Conservation (phyloP, 2,329 filamentous ascomycete genomes). For the Lizonia empirigonia region DNA sequence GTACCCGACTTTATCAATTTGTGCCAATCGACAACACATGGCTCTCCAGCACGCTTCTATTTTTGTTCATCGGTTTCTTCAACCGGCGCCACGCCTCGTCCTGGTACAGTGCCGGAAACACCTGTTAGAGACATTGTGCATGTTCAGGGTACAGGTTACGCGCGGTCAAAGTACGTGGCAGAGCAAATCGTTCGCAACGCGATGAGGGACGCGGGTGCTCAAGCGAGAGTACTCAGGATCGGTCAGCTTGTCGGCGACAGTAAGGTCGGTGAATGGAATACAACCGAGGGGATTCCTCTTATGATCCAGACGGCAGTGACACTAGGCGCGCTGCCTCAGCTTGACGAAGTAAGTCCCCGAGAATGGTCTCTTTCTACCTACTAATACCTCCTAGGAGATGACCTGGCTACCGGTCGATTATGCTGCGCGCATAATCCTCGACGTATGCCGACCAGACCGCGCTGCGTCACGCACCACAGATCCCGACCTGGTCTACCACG, state of each 20-base stretch:
- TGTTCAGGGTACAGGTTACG: constrained; percentile 60
- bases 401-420: constrained; percentile 54
- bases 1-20: constrained; percentile 53
- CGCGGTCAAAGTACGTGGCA: constrained; percentile 56
- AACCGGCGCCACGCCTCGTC: constrained; percentile 48
- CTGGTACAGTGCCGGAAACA: constrained; percentile 45
- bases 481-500: constrained; percentile 54
- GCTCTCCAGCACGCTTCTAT: constrained; percentile 48
- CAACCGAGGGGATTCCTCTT: constrained; percentile 57
- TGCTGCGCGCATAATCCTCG: constrained; percentile 46
- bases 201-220: constrained; percentile 12
- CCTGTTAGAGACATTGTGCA: constrained; percentile 44
- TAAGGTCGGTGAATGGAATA: constrained; percentile 55
- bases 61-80: constrained; percentile 56
- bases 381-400: constrained; percentile 18
- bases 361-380: neutral
- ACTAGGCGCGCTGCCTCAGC: constrained; percentile 53
- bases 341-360: constrained; percentile 46
- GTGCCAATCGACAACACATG: constrained; percentile 41
- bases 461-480: constrained; percentile 1
- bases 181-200: constrained; percentile 52
- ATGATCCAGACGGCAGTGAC: constrained; percentile 56
- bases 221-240: constrained; percentile 49
- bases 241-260: constrained; percentile 58
- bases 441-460: constrained; percentile 1